Conservation (phyloP, 2,329 filamentous ascomycete species). For the Botryosphaeria dothidea region DNA sequence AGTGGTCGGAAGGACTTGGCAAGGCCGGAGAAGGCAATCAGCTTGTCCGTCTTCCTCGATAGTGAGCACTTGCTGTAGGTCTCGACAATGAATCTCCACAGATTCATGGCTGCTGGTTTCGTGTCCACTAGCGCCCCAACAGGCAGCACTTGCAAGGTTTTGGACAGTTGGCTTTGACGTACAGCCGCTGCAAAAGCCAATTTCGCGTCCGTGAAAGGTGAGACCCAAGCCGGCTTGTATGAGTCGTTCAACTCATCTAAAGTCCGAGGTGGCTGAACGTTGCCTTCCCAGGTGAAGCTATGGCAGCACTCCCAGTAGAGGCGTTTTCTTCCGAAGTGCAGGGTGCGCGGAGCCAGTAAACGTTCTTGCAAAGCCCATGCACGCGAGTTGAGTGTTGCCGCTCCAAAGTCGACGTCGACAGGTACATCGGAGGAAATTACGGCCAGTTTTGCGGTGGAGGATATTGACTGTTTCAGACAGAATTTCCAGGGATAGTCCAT, state of each 20-base stretch:
- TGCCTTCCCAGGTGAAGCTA: background rate
- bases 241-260: background rate
- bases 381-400: slow-evolving; percentile 22
- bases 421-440: background rate
- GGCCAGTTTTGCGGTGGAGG: background rate
- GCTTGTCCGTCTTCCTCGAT: background rate
- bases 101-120: background rate
- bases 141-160: background rate
- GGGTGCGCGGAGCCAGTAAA: slow-evolving; percentile 36
- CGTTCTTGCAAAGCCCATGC: slow-evolving; percentile 38
- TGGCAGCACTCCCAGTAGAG: slow-evolving; percentile 38
- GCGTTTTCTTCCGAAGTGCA: slow-evolving; percentile 34
- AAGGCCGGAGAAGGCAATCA: background rate
- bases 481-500: background rate
- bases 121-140: background rate
- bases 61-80: background rate
- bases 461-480: background rate
- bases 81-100: background rate
- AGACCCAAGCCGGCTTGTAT: background rate
- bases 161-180: background rate
- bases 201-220: background rate
- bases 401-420: background rate
- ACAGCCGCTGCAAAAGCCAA: background rate
- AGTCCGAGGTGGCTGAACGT: too few relatives aligned
- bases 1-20: background rate